Percentiles rank a stretch among this genome's conserved stretches.
Evolutionary conservation across 2,329 filamentous ascomycete genomes (phyloP).

Genomic region (Monosporascus sp.): DNA sequence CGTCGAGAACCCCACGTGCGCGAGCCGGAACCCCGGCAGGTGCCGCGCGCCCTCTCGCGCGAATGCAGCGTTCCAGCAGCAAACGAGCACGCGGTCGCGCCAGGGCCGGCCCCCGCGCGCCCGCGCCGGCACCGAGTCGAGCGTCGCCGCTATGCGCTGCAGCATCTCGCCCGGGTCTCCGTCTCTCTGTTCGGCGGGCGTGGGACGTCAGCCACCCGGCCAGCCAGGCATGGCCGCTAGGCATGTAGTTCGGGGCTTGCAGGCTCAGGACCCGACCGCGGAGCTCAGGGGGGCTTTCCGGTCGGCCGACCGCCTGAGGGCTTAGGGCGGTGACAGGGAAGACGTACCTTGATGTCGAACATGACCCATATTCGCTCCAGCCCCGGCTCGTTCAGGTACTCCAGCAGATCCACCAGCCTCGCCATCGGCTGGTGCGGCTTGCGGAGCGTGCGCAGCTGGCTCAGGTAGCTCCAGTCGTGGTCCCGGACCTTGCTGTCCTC

Average conservation of each 20-base stretch:
- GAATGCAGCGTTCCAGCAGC: constrained; percentile 76
- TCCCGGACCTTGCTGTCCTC: constrained; percentile 66
- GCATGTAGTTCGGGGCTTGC: too few relatives aligned
- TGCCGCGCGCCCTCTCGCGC: constrained; percentile 57
- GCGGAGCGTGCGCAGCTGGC: constrained; percentile 59
- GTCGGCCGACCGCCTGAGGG: too few relatives aligned
- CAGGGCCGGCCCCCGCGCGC: constrained; percentile 50
- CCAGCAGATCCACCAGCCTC: constrained; percentile 66
- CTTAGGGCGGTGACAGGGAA: neutral
- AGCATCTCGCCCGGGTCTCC: constrained; percentile 70
- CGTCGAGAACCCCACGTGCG: constrained; percentile 64
- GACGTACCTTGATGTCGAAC: constrained; percentile 76
- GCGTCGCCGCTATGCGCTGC: constrained; percentile 57
- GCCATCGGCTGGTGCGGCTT: constrained; percentile 69
- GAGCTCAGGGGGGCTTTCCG: too few relatives aligned
- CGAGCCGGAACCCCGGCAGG: constrained; percentile 57
- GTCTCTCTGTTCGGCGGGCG: constrained; percentile 45
- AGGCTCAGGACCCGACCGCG: too few relatives aligned
- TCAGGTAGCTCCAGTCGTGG: constrained; percentile 70
- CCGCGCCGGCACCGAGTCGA: constrained; percentile 43
- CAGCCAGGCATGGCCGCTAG: too few relatives aligned
- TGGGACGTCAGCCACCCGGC: too few relatives aligned
- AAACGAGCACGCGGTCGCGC: constrained; percentile 69
- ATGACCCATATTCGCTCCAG: constrained; percentile 71
- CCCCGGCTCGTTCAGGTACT: constrained; percentile 61